phyloP scores from a whole-genome alignment of 2,329 filamentous ascomycete species.

The Alternaria triticina region DNA sequence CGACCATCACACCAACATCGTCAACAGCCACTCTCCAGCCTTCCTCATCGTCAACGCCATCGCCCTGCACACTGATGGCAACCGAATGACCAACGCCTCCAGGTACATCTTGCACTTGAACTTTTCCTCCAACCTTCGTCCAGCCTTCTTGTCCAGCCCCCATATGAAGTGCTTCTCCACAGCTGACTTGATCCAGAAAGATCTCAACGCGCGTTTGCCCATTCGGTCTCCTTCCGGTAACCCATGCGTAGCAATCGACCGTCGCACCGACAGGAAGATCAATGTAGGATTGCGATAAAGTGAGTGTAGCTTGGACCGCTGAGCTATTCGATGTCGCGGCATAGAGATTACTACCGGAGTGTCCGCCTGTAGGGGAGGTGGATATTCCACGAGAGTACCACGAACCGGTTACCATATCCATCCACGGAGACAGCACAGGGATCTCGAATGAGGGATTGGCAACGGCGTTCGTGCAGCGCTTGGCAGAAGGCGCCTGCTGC shows the following conservation, averaged over 20 bases:
- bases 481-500: background rate
- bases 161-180: constrained; percentile 10
- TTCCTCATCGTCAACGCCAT: constrained; percentile 13
- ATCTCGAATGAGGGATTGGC: constrained; percentile 29
- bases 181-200: constrained; percentile 21
- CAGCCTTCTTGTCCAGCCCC: constrained; percentile 8
- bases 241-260: constrained; percentile 22
- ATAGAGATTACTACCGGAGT: constrained; percentile 14
- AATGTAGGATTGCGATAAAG: constrained; percentile 22
- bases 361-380: constrained; percentile 2
- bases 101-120: constrained; percentile 6
- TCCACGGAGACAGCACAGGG: constrained; percentile 14
- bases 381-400: constrained; percentile 16
- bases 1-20: constrained; percentile 17
- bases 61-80: constrained; percentile 17
- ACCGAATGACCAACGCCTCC: constrained; percentile 14
- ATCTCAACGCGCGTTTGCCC: constrained; percentile 21
- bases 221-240: constrained; percentile 3
- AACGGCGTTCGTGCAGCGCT: constrained; percentile 20
- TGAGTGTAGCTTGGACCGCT: constrained; percentile 10
- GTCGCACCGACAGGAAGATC: background rate
- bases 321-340: constrained; percentile 18
- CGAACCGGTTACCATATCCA: constrained; percentile 22
- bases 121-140: constrained; percentile 14
- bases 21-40: constrained; percentile 23